Percentiles rank a stretch among this genome's conserved stretches.
phyloP scores from a whole-genome alignment of 2,329 filamentous ascomycete genomes.

The Aphanoascus verrucosus region DNA sequence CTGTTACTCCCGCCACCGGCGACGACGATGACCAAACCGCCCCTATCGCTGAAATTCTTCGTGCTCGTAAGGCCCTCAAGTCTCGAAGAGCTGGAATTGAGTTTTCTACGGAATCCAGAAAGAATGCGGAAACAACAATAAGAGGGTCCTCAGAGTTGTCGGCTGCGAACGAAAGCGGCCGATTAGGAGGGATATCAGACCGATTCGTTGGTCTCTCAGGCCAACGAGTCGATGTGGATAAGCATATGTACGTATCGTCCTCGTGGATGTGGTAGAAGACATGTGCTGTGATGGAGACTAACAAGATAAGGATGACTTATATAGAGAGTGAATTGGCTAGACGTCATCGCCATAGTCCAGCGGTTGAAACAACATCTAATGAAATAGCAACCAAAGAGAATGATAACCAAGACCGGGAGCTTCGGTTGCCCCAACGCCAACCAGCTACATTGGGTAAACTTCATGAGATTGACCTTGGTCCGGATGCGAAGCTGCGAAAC shows the following conservation, averaged over 20 bases:
- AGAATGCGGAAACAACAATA: constrained; percentile 12
- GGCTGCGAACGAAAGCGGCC: constrained; percentile 26
- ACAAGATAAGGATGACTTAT: constrained; percentile 55
- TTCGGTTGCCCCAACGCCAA: constrained; percentile 31
- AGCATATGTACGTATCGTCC: constrained; percentile 49
- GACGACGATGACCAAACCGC: constrained; percentile 14
- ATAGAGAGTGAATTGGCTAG: constrained; percentile 58
- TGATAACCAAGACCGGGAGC: constrained; percentile 12
- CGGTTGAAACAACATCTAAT: neutral
- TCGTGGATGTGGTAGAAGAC: neutral
- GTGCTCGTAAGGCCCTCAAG: constrained; percentile 29
- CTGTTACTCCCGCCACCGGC: neutral
- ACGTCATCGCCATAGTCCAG: constrained; percentile 19
- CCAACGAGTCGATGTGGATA: constrained; percentile 47
- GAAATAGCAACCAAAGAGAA: neutral
- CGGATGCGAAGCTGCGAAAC: constrained; percentile 35
- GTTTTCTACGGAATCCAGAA: constrained; percentile 31
- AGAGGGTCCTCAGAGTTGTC: constrained; percentile 20
- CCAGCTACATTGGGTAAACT: constrained; percentile 47
- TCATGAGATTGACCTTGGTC: constrained; percentile 47
- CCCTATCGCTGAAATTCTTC: constrained; percentile 27
- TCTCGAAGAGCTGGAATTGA: constrained; percentile 37
- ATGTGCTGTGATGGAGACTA: constrained; percentile 32
- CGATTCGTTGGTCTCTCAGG: constrained; percentile 51
- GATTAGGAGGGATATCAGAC: constrained; percentile 34